These are phyloP conservation scores for Kitagawia praeruptora DNA, from an alignment of 129 eudicot genomes.

Conservation along the genomic window DNA sequence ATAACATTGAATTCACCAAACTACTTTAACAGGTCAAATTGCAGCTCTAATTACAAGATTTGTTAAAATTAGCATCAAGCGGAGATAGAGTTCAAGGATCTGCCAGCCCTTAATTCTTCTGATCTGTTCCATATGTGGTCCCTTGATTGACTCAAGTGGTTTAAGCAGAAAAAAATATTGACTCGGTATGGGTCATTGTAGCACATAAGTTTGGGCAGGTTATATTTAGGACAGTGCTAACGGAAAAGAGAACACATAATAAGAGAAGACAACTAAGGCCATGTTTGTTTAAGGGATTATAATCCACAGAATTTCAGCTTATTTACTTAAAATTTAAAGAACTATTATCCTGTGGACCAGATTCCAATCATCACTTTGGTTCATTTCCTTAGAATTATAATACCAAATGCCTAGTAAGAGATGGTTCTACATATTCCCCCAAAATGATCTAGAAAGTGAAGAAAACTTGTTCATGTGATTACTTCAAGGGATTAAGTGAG, in stretches of 20 bases:
- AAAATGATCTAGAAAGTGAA: background rate
- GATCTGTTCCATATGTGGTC: background rate
- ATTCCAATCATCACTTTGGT: background rate
- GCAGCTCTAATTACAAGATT: background rate
- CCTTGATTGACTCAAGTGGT: background rate
- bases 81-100: background rate
- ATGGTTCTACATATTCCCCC: background rate
- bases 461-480: background rate
- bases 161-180: background rate
- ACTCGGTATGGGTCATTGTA: background rate
- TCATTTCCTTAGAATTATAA: background rate
- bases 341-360: background rate
- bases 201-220: background rate
- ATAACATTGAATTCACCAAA: background rate
- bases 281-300: background rate
- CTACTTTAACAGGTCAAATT: background rate
- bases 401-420: background rate
- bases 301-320: background rate
- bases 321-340: background rate
- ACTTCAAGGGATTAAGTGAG: background rate
- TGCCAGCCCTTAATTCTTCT: background rate
- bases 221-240: background rate
- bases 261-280: background rate
- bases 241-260: background rate
- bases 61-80: background rate